A percentile compares a stretch with the other conserved stretches of the same genome.
Conservation (phyloP, 2,329 filamentous ascomycete species). For the Aureobasidium leucospermi region DNA sequence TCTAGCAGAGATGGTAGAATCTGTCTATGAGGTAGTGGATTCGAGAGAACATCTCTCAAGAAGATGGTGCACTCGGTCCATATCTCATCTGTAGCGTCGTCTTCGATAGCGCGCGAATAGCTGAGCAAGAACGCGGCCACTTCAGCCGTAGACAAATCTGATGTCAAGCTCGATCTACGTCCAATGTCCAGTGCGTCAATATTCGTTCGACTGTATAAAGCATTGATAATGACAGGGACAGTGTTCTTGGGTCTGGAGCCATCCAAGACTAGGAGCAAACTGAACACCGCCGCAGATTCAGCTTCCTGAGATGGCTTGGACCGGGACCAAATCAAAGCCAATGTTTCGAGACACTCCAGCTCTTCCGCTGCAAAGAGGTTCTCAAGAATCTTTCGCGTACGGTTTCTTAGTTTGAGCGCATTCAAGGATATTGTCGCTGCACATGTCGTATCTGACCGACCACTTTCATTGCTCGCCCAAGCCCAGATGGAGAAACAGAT, state of each 20-base stretch:
- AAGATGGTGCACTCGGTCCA: conserved; percentile 94
- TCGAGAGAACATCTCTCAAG: conserved; percentile 78
- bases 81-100: conserved; percentile 97
- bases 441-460: conserved; percentile 57
- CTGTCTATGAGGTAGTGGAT: conserved; percentile 90
- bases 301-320: conserved; percentile 30
- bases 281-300: conserved; percentile 57
- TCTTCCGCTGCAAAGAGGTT: conserved; percentile 89
- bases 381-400: conserved; percentile 79
- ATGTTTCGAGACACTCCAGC: conserved; percentile 85
- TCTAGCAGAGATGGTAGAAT: conserved; percentile 79
- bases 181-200: conserved; percentile 68
- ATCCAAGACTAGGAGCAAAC: conserved; percentile 82
- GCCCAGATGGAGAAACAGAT: conserved; percentile 94
- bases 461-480: conserved; percentile 62
- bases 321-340: conserved; percentile 74
- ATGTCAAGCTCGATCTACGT: conserved; percentile 81
- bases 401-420: conserved; percentile 81
- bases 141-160: conserved; percentile 74
- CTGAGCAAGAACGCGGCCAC: conserved; percentile 83
- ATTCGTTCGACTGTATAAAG: conserved; percentile 90
- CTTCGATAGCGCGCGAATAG: conserved; percentile 83
- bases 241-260: conserved; percentile 85
- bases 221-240: conserved; percentile 89
- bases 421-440: conserved; percentile 79